Evolutionary conservation across 2,329 filamentous ascomycete genomes (phyloP), one percentile per base, ranked within the genome.

Genomic region (Cytospora piceae): DNA sequence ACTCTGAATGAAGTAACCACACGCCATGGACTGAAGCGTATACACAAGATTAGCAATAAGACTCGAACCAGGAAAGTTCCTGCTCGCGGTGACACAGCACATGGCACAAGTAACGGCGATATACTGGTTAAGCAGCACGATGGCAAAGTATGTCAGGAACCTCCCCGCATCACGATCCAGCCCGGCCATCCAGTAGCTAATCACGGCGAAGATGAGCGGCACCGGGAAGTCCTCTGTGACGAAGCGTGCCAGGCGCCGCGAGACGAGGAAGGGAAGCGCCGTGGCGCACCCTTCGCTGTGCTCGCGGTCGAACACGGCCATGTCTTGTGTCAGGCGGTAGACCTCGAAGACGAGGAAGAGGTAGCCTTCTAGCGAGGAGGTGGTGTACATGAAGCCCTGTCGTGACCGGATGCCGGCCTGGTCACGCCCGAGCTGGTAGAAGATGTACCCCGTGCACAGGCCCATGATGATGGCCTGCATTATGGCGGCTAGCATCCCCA

Each of bases 171-270:
- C 83, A 3, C 83, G 80, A 56, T 90, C 85, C 70, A 93, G 91
- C 0, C 90, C 90, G 8, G 87, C 85, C 88, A 93, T 92, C 74
- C 92, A 93, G 75, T 93, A 94, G 72, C 88, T 89, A 9, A 93
- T 88, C 2, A 87, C 77, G 7, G 87, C 87, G 72, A 89, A 93
- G 4, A 92, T 74, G 20, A 92, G 82, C 0, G 90, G 90, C 1
- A 92, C 89, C 0, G 90, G 89, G 0, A 93, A 72, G 72, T 93
- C 90, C 73, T 94, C 90, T 0, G 90, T 86, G 1, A 88, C 81
- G 27, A 93, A 77, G 7, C 90, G 83, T 0, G 91, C 89, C 6
- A 92, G 75, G 31, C 91, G 83, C 52, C 91, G 82, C 22, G 90
- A 92, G 1, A 92, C 73, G 1, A 94, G 80, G 68, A 90, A 94